phyloP scores from a whole-genome alignment of 208 protist species.

The Trypanosoma cruzi region DNA sequence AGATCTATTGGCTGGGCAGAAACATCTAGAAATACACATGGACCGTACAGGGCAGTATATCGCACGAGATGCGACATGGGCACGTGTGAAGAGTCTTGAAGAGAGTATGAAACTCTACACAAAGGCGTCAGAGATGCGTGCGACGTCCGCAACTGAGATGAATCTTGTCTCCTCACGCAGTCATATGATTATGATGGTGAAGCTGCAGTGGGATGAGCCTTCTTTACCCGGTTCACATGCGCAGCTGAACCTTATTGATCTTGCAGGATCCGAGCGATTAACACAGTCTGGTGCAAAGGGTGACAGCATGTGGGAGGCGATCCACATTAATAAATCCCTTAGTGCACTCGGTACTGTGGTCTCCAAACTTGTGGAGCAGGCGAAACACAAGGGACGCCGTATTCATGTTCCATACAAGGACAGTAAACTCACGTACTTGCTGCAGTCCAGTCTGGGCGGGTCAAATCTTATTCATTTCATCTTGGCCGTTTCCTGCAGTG shows the following conservation, averaged over 20 bases:
- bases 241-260: slow-evolving; percentile 94
- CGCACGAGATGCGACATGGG: slow-evolving; percentile 83
- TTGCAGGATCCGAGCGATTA: slow-evolving; percentile 93
- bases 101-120: slow-evolving; percentile 86
- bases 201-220: slow-evolving; percentile 91
- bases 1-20: slow-evolving; percentile 77
- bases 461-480: slow-evolving; percentile 90
- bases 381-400: slow-evolving; percentile 70
- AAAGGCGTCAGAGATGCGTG: slow-evolving; percentile 69
- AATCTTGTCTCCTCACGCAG: slow-evolving; percentile 90
- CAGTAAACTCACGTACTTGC: slow-evolving; percentile 93
- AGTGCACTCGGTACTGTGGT: slow-evolving; percentile 94
- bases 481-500: slow-evolving; percentile 76
- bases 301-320: slow-evolving; percentile 90
- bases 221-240: slow-evolving; percentile 78
- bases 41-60: slow-evolving; percentile 88
- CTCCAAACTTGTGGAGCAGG: slow-evolving; percentile 87
- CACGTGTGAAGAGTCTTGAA: slow-evolving; percentile 48
- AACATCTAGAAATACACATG: slow-evolving; percentile 91
- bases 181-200: slow-evolving; percentile 92
- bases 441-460: slow-evolving; percentile 91
- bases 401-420: slow-evolving; percentile 94
- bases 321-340: slow-evolving; percentile 95
- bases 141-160: slow-evolving; percentile 89
- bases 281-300: slow-evolving; percentile 85